These are phyloP conservation scores for Phytophthora colocasiae DNA, from an alignment of 352 stramenopile species.

Conservation along the genomic window DNA sequence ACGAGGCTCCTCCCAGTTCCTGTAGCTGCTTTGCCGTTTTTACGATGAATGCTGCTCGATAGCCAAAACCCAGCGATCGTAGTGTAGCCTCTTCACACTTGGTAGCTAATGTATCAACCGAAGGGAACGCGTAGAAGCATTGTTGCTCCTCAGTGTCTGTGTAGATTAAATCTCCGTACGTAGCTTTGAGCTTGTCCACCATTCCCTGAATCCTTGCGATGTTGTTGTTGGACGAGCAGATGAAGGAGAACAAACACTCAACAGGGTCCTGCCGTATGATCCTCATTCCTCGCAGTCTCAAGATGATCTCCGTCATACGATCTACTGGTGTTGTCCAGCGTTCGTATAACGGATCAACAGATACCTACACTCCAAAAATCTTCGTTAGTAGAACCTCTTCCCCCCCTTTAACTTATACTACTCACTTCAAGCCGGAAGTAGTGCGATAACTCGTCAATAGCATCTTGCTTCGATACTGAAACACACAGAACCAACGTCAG, in stretches of 20 bases:
- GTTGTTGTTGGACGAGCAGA: constrained; percentile 99
- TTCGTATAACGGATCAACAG: constrained; percentile 66
- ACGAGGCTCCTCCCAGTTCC: constrained; percentile 66
- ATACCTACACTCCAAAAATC: constrained; percentile 24
- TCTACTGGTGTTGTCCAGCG: constrained; percentile 78
- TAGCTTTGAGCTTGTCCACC: constrained; percentile 88
- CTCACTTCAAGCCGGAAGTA: constrained; percentile 93
- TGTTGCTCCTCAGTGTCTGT: neutral
- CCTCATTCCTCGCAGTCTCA: constrained; percentile 86
- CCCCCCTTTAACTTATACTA: neutral
- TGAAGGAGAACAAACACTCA: constrained; percentile 98
- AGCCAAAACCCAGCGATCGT: constrained; percentile 87
- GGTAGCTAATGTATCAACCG: constrained; percentile 68
- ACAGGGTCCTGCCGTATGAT: constrained; percentile 95
- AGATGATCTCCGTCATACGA: constrained; percentile 75
- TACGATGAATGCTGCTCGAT: constrained; percentile 90
- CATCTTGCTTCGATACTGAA: constrained; percentile 50
- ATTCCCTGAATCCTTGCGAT: constrained; percentile 96
- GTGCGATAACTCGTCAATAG: constrained; percentile 57
- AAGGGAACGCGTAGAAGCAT: constrained; percentile 92
- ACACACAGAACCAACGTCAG: constrained; percentile 7
- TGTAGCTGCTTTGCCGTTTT: constrained; percentile 81
- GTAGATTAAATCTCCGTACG: constrained; percentile 86
- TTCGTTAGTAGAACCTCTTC: constrained; percentile 1
- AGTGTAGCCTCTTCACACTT: constrained; percentile 88